These are phyloP conservation scores for Starmerella vitae DNA, from an alignment of 805 yeast genomes.

Conservation along the genomic window DNA sequence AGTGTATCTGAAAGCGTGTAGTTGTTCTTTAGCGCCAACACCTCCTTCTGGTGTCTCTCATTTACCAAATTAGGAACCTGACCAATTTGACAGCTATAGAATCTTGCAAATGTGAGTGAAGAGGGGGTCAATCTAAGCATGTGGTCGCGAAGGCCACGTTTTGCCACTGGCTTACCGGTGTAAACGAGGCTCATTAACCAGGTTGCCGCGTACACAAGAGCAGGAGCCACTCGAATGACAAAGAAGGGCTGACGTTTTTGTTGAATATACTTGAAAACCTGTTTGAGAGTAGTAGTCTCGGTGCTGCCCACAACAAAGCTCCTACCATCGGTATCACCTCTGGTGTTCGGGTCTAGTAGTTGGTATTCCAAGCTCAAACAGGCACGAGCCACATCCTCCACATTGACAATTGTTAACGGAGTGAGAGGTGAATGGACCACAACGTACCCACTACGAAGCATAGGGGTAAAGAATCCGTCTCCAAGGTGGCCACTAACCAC, in stretches of 20 bases:
- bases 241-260: conserved; percentile 8
- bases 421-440: conserved; percentile 19
- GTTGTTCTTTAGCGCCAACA: conserved; percentile 17
- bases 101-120: conserved; percentile 21
- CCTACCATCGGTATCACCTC: conserved; percentile 6
- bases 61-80: conserved; percentile 20
- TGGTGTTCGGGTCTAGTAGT: conserved; percentile 20
- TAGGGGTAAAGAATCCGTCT: conserved; percentile 21
- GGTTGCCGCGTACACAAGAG: conserved; percentile 16
- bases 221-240: conserved; percentile 17
- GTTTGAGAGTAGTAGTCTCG: conserved; percentile 19
- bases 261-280: conserved; percentile 18
- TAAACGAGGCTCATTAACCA: conserved; percentile 13
- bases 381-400: conserved; percentile 31
- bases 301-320: conserved; percentile 17
- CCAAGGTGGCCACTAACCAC: conserved; percentile 22
- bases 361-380: conserved; percentile 29
- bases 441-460: conserved; percentile 15
- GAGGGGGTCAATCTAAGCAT: conserved; percentile 16
- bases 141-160: conserved; percentile 5
- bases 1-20: conserved; percentile 20
- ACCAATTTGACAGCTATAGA: conserved; percentile 21
- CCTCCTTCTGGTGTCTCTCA: conserved; percentile 11
- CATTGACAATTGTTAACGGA: conserved; percentile 25
- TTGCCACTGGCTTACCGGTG: conserved; percentile 9